Percentiles rank a stretch among this genome's conserved stretches.
These are phyloP conservation scores for Pseudisothecium myosuroides DNA, from an alignment of 225 moss, liverwort and hornwort genomes.

Conservation along the genomic window DNA sequence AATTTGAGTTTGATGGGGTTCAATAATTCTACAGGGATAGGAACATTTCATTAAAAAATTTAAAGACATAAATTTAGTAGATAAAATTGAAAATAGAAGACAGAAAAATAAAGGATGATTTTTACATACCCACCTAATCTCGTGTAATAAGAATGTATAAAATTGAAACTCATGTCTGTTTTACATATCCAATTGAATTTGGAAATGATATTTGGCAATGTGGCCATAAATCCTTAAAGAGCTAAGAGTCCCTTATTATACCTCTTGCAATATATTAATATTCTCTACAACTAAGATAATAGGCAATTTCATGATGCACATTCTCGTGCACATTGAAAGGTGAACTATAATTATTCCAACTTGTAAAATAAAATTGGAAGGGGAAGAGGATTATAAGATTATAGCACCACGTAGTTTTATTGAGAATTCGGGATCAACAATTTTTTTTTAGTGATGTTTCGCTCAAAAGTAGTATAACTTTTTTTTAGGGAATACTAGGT, in stretches of 20 bases:
- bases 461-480: rapidly evolving
- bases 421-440: rapidly evolving
- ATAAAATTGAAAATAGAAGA: neutral
- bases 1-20: rapidly evolving
- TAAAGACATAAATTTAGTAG: neutral
- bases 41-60: too few species aligned
- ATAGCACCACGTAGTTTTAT: neutral
- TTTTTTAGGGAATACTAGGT: too few species aligned
- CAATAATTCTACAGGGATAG: neutral
- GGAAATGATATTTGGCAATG: neutral
- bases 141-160: neutral
- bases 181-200: too few species aligned
- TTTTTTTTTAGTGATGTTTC: neutral
- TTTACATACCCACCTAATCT: too few species aligned
- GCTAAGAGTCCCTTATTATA: neutral
- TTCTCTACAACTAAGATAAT: neutral
- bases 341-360: neutral
- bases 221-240: rapidly evolving
- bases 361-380: too few species aligned
- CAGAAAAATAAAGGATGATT: neutral
- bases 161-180: neutral
- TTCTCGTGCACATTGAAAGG: neutral
- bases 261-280: neutral
- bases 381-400: neutral
- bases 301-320: neutral